phyloP scores from a whole-genome alignment of 2,329 filamentous ascomycete species.

The Dothistroma pini region DNA sequence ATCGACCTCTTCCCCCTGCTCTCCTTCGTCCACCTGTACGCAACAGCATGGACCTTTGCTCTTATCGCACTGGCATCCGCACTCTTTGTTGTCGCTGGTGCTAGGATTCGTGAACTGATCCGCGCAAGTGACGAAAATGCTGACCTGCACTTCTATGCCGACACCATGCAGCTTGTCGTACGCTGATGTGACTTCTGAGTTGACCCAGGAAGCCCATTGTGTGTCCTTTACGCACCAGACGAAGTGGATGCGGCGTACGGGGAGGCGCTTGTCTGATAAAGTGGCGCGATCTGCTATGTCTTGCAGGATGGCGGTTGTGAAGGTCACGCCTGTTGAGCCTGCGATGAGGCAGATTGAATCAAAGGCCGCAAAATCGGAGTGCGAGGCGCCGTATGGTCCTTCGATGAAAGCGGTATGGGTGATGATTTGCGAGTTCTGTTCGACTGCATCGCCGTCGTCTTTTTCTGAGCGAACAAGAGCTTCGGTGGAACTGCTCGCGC shows the following conservation, averaged over 20 bases:
- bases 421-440: conserved; percentile 16
- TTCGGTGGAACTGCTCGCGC: conserved; percentile 21
- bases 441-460: conserved; percentile 8
- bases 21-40: conserved; percentile 15
- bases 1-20: conserved; percentile 11
- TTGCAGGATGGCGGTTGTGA: conserved; percentile 26
- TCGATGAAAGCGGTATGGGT: conserved; percentile 24
- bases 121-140: conserved; percentile 28
- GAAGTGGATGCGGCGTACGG: conserved; percentile 23
- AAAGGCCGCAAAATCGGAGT: conserved; percentile 27
- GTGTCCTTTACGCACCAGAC: conserved; percentile 29
- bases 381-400: conserved; percentile 27
- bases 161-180: conserved; percentile 16
- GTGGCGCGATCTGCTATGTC: conserved; percentile 26
- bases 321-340: conserved; percentile 30
- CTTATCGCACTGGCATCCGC: conserved; percentile 27
- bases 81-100: conserved; percentile 18
- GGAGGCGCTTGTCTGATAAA: conserved; percentile 17
- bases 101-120: conserved; percentile 22
- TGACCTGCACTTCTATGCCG: conserved; percentile 23
- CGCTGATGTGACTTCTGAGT: conserved; percentile 21
- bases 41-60: conserved; percentile 27
- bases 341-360: conserved; percentile 28
- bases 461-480: conserved; percentile 19
- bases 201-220: conserved; percentile 21